Conservation (phyloP, 345 rosid genomes). For the Isatis tinctoria region DNA sequence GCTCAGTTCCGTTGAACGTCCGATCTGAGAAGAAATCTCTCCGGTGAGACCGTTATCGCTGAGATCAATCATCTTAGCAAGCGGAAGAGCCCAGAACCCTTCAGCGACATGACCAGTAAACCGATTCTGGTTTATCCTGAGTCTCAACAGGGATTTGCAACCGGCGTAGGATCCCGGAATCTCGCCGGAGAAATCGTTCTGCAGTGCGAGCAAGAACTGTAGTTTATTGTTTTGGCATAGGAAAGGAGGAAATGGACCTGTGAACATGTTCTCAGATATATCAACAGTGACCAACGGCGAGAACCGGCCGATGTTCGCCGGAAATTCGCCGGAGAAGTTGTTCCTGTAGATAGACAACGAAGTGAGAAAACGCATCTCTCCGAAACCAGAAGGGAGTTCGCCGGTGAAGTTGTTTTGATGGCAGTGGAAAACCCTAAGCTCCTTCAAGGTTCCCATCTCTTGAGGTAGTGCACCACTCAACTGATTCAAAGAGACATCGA, state of each 20-base stretch:
- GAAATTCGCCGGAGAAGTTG: conserved; percentile 72
- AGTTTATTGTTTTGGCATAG: conserved; percentile 54
- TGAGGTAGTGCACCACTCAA: conserved; percentile 53
- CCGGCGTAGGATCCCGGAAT: conserved; percentile 55
- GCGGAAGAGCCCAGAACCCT: conserved; percentile 69
- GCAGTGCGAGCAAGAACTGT: conserved; percentile 49
- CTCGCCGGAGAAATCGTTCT: conserved; percentile 64
- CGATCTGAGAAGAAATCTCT: conserved; percentile 47
- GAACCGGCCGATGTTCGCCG: conserved; percentile 58
- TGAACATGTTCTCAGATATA: conserved; percentile 75
- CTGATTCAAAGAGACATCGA: conserved; percentile 62
- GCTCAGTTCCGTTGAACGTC: conserved; percentile 41
- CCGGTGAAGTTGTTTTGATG: conserved; percentile 59
- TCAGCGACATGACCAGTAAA: conserved; percentile 58
- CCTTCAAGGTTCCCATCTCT: conserved; percentile 47
- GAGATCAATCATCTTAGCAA: conserved; percentile 56
- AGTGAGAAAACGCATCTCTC: conserved; percentile 48
- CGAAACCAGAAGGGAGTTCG: conserved; percentile 63
- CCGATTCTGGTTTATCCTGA: conserved; percentile 55
- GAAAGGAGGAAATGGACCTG: conserved; percentile 69
- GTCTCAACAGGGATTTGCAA: conserved; percentile 61
- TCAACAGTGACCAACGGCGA: conserved; percentile 56
- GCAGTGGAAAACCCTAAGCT: conserved; percentile 54
- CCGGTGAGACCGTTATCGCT: conserved; percentile 65
- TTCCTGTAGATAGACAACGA: conserved; percentile 64